A percentile compares a stretch with the other conserved stretches of the same genome.
These are phyloP conservation scores for Turritis glabra DNA, from an alignment of 345 rosid species.

Conservation along the genomic window DNA sequence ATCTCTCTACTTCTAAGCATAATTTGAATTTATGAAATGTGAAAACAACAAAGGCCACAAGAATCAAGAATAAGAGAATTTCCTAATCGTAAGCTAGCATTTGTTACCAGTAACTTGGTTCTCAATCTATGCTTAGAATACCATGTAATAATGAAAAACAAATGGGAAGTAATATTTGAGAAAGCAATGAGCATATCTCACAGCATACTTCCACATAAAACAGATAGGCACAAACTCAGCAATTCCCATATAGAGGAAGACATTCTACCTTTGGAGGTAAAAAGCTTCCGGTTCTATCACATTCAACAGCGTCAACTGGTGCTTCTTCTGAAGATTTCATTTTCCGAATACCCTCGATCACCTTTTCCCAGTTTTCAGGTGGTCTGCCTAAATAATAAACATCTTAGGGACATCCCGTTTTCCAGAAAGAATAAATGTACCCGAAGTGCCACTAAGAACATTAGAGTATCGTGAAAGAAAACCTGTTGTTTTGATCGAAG, in stretches of 20 bases:
- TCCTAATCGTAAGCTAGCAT: background rate
- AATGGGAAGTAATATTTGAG: conserved; percentile 11
- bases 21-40: background rate
- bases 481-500: conserved; percentile 13
- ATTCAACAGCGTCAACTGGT: conserved; percentile 16
- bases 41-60: background rate
- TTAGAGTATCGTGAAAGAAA: background rate
- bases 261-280: conserved; percentile 40
- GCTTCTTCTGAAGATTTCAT: conserved; percentile 37
- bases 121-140: background rate
- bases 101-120: background rate
- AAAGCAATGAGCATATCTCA: conserved; percentile 8
- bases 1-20: background rate
- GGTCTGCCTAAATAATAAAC: conserved; percentile 27
- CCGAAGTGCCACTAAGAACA: background rate
- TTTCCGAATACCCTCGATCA: conserved; percentile 32
- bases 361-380: conserved; percentile 40
- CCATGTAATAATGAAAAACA: background rate
- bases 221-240: conserved; percentile 5
- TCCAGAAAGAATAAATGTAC: background rate
- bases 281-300: conserved; percentile 40
- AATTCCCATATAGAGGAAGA: conserved; percentile 4
- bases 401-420: conserved; percentile 7
- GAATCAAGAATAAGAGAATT: background rate
- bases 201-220: background rate